phyloP scores from a whole-genome alignment of 2,329 filamentous ascomycete genomes.

The Huntiella decipiens region DNA sequence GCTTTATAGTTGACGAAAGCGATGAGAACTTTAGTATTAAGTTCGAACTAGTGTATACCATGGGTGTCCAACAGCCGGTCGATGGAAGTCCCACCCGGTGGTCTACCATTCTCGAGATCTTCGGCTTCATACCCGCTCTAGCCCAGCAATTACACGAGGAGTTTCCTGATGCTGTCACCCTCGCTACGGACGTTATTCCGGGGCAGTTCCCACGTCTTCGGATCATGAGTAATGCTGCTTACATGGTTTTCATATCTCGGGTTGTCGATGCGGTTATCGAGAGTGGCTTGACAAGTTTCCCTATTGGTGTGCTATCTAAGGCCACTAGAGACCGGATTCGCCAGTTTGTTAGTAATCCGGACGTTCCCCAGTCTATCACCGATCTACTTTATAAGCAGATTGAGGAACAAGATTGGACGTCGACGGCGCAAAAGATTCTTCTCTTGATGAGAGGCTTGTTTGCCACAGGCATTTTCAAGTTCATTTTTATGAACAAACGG shows the following conservation, averaged over 20 bases:
- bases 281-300: slow-evolving; percentile 23
- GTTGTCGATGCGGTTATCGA: slow-evolving; percentile 25
- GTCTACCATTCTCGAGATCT: slow-evolving; percentile 32
- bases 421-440: slow-evolving; percentile 19
- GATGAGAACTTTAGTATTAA: slow-evolving; percentile 43
- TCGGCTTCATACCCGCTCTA: slow-evolving; percentile 23
- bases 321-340: slow-evolving; percentile 18
- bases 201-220: slow-evolving; percentile 30
- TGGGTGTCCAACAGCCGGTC: slow-evolving; percentile 31
- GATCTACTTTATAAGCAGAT: slow-evolving; percentile 17
- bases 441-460: slow-evolving; percentile 37
- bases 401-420: slow-evolving; percentile 17
- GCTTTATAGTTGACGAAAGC: slow-evolving; percentile 46
- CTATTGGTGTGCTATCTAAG: slow-evolving; percentile 20
- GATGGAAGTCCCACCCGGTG: slow-evolving; percentile 37
- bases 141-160: slow-evolving; percentile 16
- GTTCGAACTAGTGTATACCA: slow-evolving; percentile 45
- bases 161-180: slow-evolving; percentile 24
- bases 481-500: slow-evolving; percentile 35
- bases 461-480: slow-evolving; percentile 32
- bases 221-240: slow-evolving; percentile 22
- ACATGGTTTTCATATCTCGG: not conserved
- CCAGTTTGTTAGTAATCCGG: slow-evolving; percentile 25
- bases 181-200: slow-evolving; percentile 14
- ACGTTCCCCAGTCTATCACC: slow-evolving; percentile 18